Percentiles rank a stretch among this genome's conserved stretches.
These are phyloP conservation scores for Quercus lobata DNA, from an alignment of 331 rosid genomes.

Conservation along the genomic window DNA sequence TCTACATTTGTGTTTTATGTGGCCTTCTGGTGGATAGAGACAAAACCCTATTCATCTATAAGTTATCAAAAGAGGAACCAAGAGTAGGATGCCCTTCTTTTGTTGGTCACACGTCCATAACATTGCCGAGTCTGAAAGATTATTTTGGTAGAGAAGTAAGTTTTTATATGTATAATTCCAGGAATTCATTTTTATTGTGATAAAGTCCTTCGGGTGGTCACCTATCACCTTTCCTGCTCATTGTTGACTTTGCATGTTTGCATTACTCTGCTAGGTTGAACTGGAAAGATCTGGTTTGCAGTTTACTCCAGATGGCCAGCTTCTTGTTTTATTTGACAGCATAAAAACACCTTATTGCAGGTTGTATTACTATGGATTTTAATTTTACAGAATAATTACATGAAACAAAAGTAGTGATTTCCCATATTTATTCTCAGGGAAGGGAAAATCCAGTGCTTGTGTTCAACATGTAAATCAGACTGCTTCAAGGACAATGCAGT, in stretches of 20 bases:
- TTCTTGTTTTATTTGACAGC: conserved; percentile 64
- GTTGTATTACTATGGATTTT: conserved; percentile 35
- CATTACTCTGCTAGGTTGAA: conserved; percentile 35
- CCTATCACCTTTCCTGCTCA: background rate
- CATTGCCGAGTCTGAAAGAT: conserved; percentile 50
- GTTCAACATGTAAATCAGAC: conserved; percentile 66
- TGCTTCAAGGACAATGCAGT: conserved; percentile 52
- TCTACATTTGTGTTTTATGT: conserved; percentile 61
- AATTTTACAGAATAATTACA: conserved; percentile 14
- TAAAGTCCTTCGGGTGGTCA: conserved; percentile 1
- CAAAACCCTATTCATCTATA: conserved; percentile 61
- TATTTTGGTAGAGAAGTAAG: conserved; percentile 59
- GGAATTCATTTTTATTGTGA: background rate
- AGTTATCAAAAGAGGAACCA: conserved; percentile 44
- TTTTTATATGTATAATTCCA: conserved; percentile 20
- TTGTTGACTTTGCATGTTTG: background rate
- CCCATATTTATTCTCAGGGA: conserved; percentile 41
- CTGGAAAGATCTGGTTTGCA: conserved; percentile 68
- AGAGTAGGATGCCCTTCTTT: conserved; percentile 61
- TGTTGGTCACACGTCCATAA: conserved; percentile 55
- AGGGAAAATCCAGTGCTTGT: conserved; percentile 54
- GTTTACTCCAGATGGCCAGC: conserved; percentile 67
- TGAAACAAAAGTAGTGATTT: conserved; percentile 8
- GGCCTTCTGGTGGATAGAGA: conserved; percentile 44
- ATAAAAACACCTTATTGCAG: conserved; percentile 80